Percentiles rank a stretch among this genome's conserved stretches.
These are phyloP conservation scores for Xylaria bambusicola DNA, from an alignment of 495 filamentous ascomycete genomes.

Conservation along the genomic window DNA sequence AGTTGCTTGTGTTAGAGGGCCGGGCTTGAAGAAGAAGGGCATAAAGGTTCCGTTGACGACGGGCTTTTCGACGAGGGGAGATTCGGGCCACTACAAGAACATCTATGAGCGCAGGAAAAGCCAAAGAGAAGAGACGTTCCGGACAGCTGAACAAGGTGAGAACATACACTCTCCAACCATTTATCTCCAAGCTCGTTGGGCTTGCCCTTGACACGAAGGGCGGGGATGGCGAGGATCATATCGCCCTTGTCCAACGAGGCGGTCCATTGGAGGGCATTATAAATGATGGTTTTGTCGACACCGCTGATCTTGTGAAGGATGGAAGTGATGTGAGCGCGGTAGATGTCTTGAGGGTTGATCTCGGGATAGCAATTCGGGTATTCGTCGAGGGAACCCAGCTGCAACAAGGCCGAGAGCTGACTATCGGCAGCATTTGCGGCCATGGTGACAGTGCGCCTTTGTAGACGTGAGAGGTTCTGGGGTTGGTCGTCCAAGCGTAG, in stretches of 20 bases:
- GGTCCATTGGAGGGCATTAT: slow-evolving; percentile 78
- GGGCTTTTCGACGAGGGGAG: slow-evolving; percentile 69
- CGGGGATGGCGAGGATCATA: slow-evolving; percentile 74
- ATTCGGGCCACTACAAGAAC: slow-evolving; percentile 65
- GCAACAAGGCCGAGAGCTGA: slow-evolving; percentile 40
- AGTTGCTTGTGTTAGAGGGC: slow-evolving; percentile 59
- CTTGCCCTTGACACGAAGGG: slow-evolving; percentile 82
- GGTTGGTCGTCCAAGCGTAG: neutral
- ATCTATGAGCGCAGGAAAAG: slow-evolving; percentile 2
- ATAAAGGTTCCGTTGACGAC: slow-evolving; percentile 65
- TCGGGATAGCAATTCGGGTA: slow-evolving; percentile 64
- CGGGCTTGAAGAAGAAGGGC: slow-evolving; percentile 76
- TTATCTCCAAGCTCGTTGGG: slow-evolving; percentile 70
- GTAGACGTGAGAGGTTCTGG: slow-evolving; percentile 13
- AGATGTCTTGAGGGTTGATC: slow-evolving; percentile 84
- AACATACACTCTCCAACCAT: slow-evolving; percentile 63
- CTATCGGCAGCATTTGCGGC: slow-evolving; percentile 31
- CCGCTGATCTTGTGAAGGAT: slow-evolving; percentile 71
- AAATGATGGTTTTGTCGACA: slow-evolving; percentile 75
- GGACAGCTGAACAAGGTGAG: neutral
- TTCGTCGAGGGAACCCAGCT: slow-evolving; percentile 42
- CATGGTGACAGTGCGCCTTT: slow-evolving; percentile 30
- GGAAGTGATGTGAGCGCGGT: slow-evolving; percentile 78
- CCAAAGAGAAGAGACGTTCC: no score
- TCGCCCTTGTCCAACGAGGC: slow-evolving; percentile 87